These are phyloP conservation scores for Chimonanthus salicifolius DNA, from an alignment of 164 flowering plant species.

Conservation along the genomic window DNA sequence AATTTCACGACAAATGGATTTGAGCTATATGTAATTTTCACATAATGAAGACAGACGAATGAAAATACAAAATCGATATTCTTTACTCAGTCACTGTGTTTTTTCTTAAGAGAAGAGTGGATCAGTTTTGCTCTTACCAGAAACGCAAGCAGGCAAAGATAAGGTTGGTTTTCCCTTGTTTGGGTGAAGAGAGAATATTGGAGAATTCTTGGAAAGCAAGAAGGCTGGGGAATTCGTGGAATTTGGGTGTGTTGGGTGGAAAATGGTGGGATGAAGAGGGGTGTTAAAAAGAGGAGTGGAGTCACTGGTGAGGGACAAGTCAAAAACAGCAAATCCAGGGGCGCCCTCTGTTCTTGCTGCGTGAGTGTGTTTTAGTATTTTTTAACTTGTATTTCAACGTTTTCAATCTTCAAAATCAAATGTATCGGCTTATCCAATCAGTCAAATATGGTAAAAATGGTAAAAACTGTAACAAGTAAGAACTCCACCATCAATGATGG, in stretches of 20 bases:
- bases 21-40: too few species aligned
- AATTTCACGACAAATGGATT: too few species aligned
- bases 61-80: too few species aligned
- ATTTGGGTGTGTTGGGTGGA: not conserved
- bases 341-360: not conserved
- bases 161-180: too few species aligned
- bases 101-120: too few species aligned
- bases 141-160: too few species aligned
- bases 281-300: not conserved
- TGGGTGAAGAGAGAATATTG: not conserved
- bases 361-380: not conserved
- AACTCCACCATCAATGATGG: too few species aligned
- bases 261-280: not conserved
- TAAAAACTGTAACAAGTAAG: too few species aligned
- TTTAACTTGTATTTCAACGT: not conserved
- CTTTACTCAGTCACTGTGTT: too few species aligned
- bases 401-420: not conserved
- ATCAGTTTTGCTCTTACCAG: too few species aligned
- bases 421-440: not conserved
- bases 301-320: not conserved
- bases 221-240: not conserved
- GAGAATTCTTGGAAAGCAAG: not conserved
- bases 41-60: too few species aligned
- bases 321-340: conserved; percentile 1
- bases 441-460: not conserved